Evolutionary conservation across 129 eudicot genomes (phyloP), one percentile per base, ranked within the genome.

Genomic region (Rutidosis leptorrhynchoides): DNA sequence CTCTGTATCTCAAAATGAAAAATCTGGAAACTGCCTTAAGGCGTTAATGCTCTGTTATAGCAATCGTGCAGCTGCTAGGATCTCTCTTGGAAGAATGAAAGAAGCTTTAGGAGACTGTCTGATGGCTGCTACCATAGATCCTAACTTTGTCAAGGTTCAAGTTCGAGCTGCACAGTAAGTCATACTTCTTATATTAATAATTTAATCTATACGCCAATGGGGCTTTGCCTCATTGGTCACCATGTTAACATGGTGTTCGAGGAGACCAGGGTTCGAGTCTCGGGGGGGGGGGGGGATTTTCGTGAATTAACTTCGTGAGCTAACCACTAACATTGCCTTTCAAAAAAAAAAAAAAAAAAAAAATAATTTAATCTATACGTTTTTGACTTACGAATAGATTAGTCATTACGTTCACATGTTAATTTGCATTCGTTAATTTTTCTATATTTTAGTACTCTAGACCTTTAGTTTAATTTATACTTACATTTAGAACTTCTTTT

Each of bases 1-100:
- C 67, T 80, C 95, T 58, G 83, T 93, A 28, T 80, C 99, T 46
- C 62, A 77, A 79, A 82, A 56, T 33, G 99, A 93, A 78, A 68
- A 84, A 30, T 86, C 96, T 28, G 79, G 60, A 71, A 81, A 82
- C 62, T 84, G 93, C 68, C 87, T 82, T 28, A 76, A 78, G 84
- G 92, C 92, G 70, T 68, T 86, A 65, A 79, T 86, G 95, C 61
- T 93, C 71, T 93, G 99, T 75, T 86, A 89, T 69, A 93, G 99
- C 75, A 93, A 89, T 75, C 96, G 99, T 77, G 95, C 99, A 64
- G 99, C 95, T 40, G 74, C 94, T 65, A 84, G 85, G 15, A 89
- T 93, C 75, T 82, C 95, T 40, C 85, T 81, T 62, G 95, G 99
- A 69, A 93, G 84, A 67, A 68, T 89, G 81, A 86, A 83, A 77